phyloP scores from a whole-genome alignment of 352 stramenopile species.

The Blastocystis sp. region DNA sequence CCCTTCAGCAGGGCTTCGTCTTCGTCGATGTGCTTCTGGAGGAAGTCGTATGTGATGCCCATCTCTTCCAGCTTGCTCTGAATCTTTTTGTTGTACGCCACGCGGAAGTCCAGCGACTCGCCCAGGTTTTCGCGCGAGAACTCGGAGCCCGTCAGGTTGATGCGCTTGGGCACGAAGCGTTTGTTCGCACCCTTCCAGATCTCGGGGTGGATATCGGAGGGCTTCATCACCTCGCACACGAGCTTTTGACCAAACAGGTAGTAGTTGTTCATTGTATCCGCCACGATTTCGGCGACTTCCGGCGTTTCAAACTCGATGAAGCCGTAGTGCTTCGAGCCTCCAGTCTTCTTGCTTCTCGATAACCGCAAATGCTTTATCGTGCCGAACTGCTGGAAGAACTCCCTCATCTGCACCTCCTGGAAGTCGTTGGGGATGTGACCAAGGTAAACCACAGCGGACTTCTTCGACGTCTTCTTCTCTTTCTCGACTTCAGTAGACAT shows the following conservation, averaged over 20 bases:
- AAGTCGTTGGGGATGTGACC: constrained; percentile 91
- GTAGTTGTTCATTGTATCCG: constrained; percentile 92
- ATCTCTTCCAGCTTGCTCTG: constrained; percentile 82
- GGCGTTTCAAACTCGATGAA: constrained; percentile 92
- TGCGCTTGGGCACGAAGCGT: constrained; percentile 78
- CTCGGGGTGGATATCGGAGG: constrained; percentile 83
- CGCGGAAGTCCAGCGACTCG: background rate
- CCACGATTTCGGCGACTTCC: constrained; percentile 89
- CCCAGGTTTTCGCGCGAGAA: constrained; percentile 77
- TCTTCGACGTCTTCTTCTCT: constrained; percentile 73
- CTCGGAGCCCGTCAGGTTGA: constrained; percentile 77
- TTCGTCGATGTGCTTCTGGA: background rate
- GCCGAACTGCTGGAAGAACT: constrained; percentile 94
- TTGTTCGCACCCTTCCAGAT: constrained; percentile 87
- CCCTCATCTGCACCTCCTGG: constrained; percentile 90
- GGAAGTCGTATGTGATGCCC: constrained; percentile 81
- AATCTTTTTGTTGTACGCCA: constrained; percentile 81
- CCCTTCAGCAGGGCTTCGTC: background rate
- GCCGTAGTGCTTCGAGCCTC: constrained; percentile 89
- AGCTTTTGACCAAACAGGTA: constrained; percentile 89
- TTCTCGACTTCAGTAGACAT: constrained; percentile 77
- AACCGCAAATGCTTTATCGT: constrained; percentile 86
- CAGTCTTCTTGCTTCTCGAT: constrained; percentile 90
- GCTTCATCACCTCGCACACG: constrained; percentile 88
- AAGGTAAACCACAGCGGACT: constrained; percentile 89